Evolutionary conservation across 2,329 filamentous ascomycete genomes (phyloP).

Genomic region (Dryadomyces quercus-mongolicae): DNA sequence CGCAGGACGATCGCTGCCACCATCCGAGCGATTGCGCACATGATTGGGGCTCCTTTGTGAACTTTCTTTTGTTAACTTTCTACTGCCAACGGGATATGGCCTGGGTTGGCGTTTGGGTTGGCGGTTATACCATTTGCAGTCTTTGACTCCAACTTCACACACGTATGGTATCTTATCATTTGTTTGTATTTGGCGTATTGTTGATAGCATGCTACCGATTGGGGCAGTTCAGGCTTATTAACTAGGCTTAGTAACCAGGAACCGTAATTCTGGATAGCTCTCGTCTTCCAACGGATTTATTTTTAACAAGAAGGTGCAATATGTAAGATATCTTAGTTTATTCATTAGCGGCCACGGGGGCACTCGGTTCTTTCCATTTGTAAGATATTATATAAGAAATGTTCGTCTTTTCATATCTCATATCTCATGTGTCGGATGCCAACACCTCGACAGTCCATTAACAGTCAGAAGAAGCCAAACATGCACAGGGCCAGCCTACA

Average conservation of each 20-base stretch:
- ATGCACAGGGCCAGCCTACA: neutral
- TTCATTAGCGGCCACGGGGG: neutral
- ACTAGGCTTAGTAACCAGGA: neutral
- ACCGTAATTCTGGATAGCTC: neutral
- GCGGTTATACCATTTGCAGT: neutral
- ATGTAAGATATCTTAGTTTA: neutral
- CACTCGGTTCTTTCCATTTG: neutral
- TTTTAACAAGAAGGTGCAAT: neutral
- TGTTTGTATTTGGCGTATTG: neutral
- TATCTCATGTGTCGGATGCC: neutral
- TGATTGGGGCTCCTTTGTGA: neutral
- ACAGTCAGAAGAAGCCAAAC: neutral
- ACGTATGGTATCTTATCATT: neutral
- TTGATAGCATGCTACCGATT: neutral
- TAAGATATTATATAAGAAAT: neutral
- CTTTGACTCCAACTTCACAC: neutral
- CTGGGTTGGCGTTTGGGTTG: constrained; percentile 1
- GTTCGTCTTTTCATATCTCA: neutral
- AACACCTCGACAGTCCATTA: too few species aligned
- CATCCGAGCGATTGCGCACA: constrained; percentile 38
- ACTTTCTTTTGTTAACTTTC: neutral
- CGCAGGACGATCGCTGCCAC: constrained; percentile 37
- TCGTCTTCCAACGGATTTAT: neutral
- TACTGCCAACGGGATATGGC: neutral
- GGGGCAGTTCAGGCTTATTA: neutral